Base-by-base conservation (phyloP, 2,329 filamentous ascomycete genomes). In the Aspergillus sojae region DNA sequence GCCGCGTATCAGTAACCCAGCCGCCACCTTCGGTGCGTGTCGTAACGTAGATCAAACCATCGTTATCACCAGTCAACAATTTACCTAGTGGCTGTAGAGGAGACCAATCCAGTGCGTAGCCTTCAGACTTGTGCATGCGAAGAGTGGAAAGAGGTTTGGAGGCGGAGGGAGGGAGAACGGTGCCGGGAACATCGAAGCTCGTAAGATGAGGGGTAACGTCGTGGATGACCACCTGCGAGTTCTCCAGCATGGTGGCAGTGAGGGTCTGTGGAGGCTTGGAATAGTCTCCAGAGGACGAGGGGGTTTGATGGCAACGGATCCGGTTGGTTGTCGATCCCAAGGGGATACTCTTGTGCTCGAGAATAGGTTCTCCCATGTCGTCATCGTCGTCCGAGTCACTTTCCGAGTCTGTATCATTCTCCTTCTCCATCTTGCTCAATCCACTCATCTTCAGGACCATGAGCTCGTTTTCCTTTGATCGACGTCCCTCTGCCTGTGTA, bases 41-140 rank as follows among this genome's bases (percentile, higher is more conserved):
- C 1, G 94, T 97, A 64, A 89, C 84, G 79, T 93, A 98, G 75
- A 99, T 97, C 65, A 91, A 83, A 63, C 95, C 95, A 69, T 94
- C 86, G 75, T 94, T 93, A 79, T 99, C 95, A 67, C 95, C 95
- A 0, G 94, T 97, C 53, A 97, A 81, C 3, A 99, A 88, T 79
- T 94, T 95, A 63, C 94, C 94, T 54, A 89, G 86, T 0, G 93
- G 88, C 53, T 92, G 85, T 11, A 92, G 78, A 1, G 93, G 91
- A 30, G 94, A 97, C 95, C 95, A 99, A 80, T 97, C 95, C n/a
- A 99, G 80, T 0, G 93, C 95, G 77, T 98, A 99, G 56, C 95
- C 95, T 83, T 99, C 95, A 14, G 89, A 83, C 81, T 94, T 94
- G 86, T 99, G 95, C 71, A 94, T 93, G 70, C 91, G 88, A 71